These are phyloP conservation scores for Trichophyton rubrum DNA, from an alignment of 2,329 filamentous ascomycete species.

Conservation along the genomic window DNA sequence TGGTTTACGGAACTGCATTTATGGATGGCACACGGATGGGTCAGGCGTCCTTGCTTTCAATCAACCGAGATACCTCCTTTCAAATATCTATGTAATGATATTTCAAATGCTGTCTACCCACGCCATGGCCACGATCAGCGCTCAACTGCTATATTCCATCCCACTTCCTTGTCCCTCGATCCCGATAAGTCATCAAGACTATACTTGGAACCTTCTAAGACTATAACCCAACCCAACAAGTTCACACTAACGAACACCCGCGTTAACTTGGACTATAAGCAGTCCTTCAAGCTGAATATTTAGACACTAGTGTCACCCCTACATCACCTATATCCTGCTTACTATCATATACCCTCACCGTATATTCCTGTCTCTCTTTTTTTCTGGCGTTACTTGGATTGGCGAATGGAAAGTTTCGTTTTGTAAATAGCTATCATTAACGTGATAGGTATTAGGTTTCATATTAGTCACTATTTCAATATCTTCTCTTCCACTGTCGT, in stretches of 20 bases:
- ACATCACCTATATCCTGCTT: neutral
- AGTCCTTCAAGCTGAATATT: neutral
- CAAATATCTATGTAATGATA: neutral
- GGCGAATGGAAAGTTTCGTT: neutral
- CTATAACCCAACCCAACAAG: neutral
- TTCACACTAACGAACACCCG: neutral
- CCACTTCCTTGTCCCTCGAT: neutral
- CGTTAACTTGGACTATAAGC: neutral
- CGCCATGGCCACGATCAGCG: neutral
- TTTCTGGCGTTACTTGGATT: neutral
- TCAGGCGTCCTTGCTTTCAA: neutral
- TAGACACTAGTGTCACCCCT: neutral
- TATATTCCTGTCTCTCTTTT: neutral
- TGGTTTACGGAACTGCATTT: neutral
- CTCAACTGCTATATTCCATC: neutral
- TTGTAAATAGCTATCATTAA: constrained; percentile 1
- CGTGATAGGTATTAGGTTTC: neutral
- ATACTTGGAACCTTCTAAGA: neutral
- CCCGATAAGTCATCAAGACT: neutral
- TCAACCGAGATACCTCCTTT: neutral
- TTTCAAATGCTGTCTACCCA: neutral
- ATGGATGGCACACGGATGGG: neutral
- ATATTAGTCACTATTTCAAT: neutral
- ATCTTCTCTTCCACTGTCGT: neutral
- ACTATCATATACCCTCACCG: neutral